Percentiles rank a stretch among this genome's conserved stretches.
Evolutionary conservation across 352 stramenopile genomes (phyloP).

Genomic region (Globisporangium rhizosaccharum): DNA sequence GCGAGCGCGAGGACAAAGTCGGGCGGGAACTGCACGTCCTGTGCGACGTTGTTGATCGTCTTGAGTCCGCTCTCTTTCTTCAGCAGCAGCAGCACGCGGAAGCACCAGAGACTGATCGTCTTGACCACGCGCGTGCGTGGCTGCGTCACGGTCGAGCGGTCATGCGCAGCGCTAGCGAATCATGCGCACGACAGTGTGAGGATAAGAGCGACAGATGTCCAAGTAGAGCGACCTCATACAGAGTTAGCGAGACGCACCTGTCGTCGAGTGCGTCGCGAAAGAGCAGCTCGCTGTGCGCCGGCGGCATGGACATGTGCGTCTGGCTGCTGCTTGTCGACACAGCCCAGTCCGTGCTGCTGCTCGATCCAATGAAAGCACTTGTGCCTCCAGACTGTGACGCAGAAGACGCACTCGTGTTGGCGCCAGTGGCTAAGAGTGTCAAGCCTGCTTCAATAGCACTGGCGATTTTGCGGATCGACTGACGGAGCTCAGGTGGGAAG

Average conservation of each 20-base stretch:
- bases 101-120: constrained; percentile 58
- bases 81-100: constrained; percentile 65
- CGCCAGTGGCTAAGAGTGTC: constrained; percentile 16
- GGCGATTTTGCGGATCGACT: constrained; percentile 47
- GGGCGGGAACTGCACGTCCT: constrained; percentile 42
- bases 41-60: constrained; percentile 37
- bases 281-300: not conserved
- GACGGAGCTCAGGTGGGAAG: constrained; percentile 50
- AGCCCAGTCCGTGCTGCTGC: constrained; percentile 7
- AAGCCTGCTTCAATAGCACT: constrained; percentile 30
- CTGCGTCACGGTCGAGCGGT: not conserved
- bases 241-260: constrained; percentile 19
- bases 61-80: constrained; percentile 76
- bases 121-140: constrained; percentile 16
- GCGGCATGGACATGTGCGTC: not conserved
- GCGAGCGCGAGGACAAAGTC: constrained; percentile 65
- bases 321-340: constrained; percentile 9
- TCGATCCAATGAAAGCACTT: not conserved
- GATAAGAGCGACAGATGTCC: constrained; percentile 1
- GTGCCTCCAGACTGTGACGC: not conserved
- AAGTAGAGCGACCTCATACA: not conserved
- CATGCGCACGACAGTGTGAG: not conserved
- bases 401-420: not conserved
- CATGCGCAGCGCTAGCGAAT: constrained; percentile 2
- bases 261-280: constrained; percentile 30